Evolutionary conservation across 2,329 filamentous ascomycete species (phyloP).

Genomic region (Neonectria faginata): DNA sequence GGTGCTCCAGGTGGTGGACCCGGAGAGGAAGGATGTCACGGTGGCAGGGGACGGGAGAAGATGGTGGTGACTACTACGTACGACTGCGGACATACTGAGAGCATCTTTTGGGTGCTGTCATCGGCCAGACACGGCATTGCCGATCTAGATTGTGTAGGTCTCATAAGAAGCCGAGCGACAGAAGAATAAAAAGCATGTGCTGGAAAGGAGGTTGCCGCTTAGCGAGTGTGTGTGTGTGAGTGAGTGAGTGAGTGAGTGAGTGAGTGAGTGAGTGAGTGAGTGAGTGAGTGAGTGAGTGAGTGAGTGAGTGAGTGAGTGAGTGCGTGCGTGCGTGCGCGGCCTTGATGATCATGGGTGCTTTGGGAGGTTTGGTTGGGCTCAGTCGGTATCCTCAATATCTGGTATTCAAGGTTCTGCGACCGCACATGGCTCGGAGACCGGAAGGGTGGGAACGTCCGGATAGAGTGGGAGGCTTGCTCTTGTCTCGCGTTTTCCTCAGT

Average conservation of each 20-base stretch:
- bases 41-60: slow-evolving; percentile 35
- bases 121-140: slow-evolving; percentile 35
- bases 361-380: slow-evolving; percentile 3
- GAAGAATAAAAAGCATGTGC: background rate
- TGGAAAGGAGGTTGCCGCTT: background rate
- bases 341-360: background rate
- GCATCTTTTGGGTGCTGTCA: too few relatives aligned
- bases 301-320: too few relatives aligned
- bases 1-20: slow-evolving; percentile 48
- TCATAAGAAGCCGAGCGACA: background rate
- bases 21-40: slow-evolving; percentile 43
- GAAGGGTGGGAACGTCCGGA: background rate
- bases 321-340: background rate
- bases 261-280: background rate
- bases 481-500: background rate
- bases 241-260: background rate
- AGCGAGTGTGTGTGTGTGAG: background rate
- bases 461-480: background rate
- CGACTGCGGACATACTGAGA: background rate
- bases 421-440: slow-evolving; percentile 25
- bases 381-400: background rate
- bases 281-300: background rate
- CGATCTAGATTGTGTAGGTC: slow-evolving; percentile 16
- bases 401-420: background rate
- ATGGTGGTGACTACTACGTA: slow-evolving; percentile 34